Percentiles rank a stretch among this genome's conserved stretches.
phyloP scores from a whole-genome alignment of 306 rosid species.

The Medicago truncatula region DNA sequence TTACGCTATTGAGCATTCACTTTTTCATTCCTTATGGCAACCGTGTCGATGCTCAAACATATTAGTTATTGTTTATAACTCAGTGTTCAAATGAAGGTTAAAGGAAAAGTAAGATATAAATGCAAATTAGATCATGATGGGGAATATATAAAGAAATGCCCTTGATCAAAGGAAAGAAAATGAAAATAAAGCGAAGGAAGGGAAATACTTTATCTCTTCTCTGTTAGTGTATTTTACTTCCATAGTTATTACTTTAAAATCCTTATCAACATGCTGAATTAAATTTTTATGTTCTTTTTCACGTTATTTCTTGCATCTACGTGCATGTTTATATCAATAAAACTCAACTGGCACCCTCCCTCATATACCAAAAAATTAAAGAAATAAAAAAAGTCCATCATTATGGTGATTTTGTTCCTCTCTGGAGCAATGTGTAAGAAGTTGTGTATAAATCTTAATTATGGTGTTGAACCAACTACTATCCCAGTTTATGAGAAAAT shows the following conservation, averaged over 20 bases:
- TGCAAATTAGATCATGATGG: background rate
- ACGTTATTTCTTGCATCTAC: conserved; percentile 7
- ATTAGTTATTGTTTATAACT: background rate
- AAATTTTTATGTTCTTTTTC: background rate
- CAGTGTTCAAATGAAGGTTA: conserved; percentile 23
- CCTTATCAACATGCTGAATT: conserved; percentile 21
- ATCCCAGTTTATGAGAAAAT: too few relatives aligned
- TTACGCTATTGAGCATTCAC: background rate
- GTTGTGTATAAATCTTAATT: background rate
- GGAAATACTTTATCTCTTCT: conserved; percentile 8
- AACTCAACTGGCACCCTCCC: conserved; percentile 2
- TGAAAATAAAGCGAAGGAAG: background rate
- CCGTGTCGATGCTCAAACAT: conserved; percentile 3
- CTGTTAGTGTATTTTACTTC: conserved; percentile 8
- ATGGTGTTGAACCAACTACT: too few relatives aligned
- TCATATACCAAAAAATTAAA: background rate
- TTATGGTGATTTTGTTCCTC: conserved; percentile 2
- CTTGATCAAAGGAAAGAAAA: conserved; percentile 4
- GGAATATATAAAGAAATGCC: conserved; percentile 1
- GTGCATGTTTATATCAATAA: conserved; percentile 5
- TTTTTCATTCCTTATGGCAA: conserved; percentile 20
- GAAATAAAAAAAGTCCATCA: background rate
- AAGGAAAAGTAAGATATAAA: conserved; percentile 27
- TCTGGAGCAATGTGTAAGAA: background rate
- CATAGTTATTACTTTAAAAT: background rate